phyloP scores from a whole-genome alignment of 2,329 filamentous ascomycete species.

The Biscogniauxia marginata region DNA sequence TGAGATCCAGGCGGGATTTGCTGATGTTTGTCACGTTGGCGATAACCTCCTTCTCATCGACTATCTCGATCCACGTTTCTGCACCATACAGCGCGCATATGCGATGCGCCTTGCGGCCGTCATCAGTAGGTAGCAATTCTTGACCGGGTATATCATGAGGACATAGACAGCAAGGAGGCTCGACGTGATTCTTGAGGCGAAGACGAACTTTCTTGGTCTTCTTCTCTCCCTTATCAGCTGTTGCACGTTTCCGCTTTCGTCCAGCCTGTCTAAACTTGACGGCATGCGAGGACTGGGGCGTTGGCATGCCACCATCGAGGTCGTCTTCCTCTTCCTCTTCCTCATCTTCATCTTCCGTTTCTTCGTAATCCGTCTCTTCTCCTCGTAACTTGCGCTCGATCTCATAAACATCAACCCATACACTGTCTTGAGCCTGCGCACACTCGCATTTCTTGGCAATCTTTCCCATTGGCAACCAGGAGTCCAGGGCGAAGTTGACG shows the following conservation, averaged over 20 bases:
- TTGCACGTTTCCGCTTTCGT: constrained; percentile 67
- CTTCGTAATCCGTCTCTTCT: constrained; percentile 81
- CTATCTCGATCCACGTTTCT: constrained; percentile 79
- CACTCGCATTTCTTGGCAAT: constrained; percentile 97
- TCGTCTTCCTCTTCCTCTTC: constrained; percentile 63
- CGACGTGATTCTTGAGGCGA: constrained; percentile 66
- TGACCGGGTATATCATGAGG: constrained; percentile 84
- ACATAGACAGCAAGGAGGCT: constrained; percentile 85
- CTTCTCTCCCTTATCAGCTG: constrained; percentile 43
- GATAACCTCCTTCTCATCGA: constrained; percentile 70
- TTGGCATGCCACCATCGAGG: constrained; percentile 61
- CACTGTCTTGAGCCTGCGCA: constrained; percentile 90
- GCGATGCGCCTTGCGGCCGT: constrained; percentile 82
- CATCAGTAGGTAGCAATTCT: constrained; percentile 82
- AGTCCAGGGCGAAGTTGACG: constrained; percentile 95
- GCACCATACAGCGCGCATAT: constrained; percentile 89
- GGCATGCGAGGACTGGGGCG: constrained; percentile 72
- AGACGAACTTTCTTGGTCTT: constrained; percentile 77
- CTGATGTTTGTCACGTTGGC: constrained; percentile 78
- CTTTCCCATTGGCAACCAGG: constrained; percentile 92
- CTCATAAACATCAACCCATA: constrained; percentile 96
- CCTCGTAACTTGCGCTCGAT: constrained; percentile 92
- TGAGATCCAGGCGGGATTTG: constrained; percentile 84
- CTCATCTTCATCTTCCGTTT: constrained; percentile 71
- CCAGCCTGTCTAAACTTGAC: constrained; percentile 60